phyloP scores from a whole-genome alignment of 2,329 filamentous ascomycete species.

The Trichophyton benhamiae region DNA sequence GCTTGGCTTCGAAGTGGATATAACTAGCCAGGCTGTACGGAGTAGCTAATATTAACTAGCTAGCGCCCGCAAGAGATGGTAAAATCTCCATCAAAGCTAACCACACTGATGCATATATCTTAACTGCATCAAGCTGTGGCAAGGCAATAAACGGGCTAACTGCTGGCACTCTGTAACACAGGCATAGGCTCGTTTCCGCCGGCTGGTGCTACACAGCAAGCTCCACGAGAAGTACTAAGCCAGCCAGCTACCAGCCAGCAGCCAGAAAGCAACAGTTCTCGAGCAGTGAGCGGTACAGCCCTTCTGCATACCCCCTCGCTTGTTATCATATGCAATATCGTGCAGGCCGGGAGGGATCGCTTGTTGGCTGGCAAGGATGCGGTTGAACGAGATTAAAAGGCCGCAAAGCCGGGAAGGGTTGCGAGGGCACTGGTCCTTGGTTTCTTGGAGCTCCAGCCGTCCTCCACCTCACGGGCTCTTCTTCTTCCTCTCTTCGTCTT shows the following conservation, averaged over 20 bases:
- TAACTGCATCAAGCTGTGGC: not conserved
- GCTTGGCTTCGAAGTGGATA: not conserved
- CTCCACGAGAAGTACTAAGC: not conserved
- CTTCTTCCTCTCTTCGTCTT: not conserved
- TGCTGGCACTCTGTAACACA: not conserved
- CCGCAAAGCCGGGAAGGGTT: not conserved
- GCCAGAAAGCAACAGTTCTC: too few relatives aligned
- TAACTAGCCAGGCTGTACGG: not conserved
- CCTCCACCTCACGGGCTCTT: not conserved
- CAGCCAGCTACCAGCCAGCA: not conserved
- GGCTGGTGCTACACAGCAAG: not conserved
- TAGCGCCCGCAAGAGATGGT: not conserved
- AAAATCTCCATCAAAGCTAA: not conserved
- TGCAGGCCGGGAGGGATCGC: not conserved
- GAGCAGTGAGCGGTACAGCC: too few relatives aligned
- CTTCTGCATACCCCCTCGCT: not conserved
- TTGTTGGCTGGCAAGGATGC: not conserved
- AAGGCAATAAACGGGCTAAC: not conserved
- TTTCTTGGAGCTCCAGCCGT: not conserved
- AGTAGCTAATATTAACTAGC: too few relatives aligned
- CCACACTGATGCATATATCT: not conserved
- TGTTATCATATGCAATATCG: not conserved
- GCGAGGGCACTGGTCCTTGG: not conserved
- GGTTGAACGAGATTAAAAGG: not conserved
- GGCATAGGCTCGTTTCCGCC: not conserved